A percentile compares a stretch with the other conserved stretches of the same genome.
Evolutionary conservation across 345 rosid genomes (phyloP).

Genomic region (Excoecaria cochinchinensis): DNA sequence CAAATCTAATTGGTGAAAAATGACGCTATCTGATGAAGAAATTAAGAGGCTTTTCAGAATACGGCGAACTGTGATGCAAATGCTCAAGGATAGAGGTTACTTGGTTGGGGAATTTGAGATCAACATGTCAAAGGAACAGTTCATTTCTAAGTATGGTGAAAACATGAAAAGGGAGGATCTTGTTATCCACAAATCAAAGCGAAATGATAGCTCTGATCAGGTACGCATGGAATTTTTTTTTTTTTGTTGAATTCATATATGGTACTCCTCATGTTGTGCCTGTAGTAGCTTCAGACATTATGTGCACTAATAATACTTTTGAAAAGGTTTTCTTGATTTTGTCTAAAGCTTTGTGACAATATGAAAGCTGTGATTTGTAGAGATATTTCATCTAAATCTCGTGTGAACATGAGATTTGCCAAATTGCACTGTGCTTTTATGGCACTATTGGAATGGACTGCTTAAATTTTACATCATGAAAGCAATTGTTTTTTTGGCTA

Average conservation of each 20-base stretch:
- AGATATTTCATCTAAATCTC: too few species aligned
- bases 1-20: conserved; percentile 15
- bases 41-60: conserved; percentile 60
- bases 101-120: conserved; percentile 64
- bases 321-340: too few species aligned
- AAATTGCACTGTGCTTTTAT: too few species aligned
- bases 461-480: not conserved
- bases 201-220: conserved; percentile 61
- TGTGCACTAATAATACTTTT: too few species aligned
- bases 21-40: conserved; percentile 67
- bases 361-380: too few species aligned
- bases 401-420: too few species aligned
- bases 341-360: too few species aligned
- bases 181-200: conserved; percentile 56
- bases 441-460: not conserved
- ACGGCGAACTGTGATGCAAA: conserved; percentile 73
- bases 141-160: conserved; percentile 59
- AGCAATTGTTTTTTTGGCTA: not conserved
- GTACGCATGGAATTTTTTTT: conserved; percentile 26
- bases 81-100: conserved; percentile 77
- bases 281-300: too few species aligned
- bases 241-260: not conserved
- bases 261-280: not conserved
- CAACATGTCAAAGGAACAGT: conserved; percentile 46
- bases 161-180: conserved; percentile 91